A percentile compares a stretch with the other conserved stretches of the same genome.
Conservation (phyloP, 192 early-diverging fungal genomes). For the Podila epigama region DNA sequence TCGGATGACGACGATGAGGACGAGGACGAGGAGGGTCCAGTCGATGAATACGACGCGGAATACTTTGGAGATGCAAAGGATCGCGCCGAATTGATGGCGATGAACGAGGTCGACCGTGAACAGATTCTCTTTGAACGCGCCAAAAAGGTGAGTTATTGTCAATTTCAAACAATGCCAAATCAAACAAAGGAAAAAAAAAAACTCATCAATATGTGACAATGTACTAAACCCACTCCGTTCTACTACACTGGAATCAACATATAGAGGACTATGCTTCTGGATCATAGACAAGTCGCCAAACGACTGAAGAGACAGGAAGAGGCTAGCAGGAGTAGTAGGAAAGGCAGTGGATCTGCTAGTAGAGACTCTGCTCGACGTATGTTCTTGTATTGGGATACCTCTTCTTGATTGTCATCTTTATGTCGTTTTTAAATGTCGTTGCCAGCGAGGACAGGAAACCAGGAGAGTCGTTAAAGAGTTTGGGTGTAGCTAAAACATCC, state of each 20-base stretch:
- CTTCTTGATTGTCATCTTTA: background rate
- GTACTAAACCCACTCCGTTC: background rate
- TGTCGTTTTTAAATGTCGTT: no score
- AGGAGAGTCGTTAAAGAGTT: no score
- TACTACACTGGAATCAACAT: background rate
- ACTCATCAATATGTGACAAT: background rate
- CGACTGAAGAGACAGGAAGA: slow-evolving; percentile 46
- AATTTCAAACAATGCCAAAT: no score
- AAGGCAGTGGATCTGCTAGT: slow-evolving; percentile 24
- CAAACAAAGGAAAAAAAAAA: background rate
- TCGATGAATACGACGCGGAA: slow-evolving; percentile 78
- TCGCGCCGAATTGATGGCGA: slow-evolving; percentile 59
- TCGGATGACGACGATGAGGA: slow-evolving; percentile 51
- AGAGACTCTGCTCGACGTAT: slow-evolving; percentile 41
- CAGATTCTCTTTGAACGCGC: slow-evolving; percentile 78
- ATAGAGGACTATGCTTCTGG: slow-evolving; percentile 29
- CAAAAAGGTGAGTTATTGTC: slow-evolving; percentile 53
- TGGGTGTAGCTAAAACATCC: background rate
- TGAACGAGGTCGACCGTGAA: slow-evolving; percentile 80
- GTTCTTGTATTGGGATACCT: background rate
- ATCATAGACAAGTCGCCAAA: slow-evolving; percentile 42
- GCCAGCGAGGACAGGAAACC: no score
- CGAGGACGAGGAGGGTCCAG: slow-evolving; percentile 63
- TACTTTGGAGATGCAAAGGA: slow-evolving; percentile 78
- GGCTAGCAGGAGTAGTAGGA: slow-evolving; percentile 40